Evolutionary conservation across 345 rosid species (phyloP).

Genomic region (Linum lewisii): DNA sequence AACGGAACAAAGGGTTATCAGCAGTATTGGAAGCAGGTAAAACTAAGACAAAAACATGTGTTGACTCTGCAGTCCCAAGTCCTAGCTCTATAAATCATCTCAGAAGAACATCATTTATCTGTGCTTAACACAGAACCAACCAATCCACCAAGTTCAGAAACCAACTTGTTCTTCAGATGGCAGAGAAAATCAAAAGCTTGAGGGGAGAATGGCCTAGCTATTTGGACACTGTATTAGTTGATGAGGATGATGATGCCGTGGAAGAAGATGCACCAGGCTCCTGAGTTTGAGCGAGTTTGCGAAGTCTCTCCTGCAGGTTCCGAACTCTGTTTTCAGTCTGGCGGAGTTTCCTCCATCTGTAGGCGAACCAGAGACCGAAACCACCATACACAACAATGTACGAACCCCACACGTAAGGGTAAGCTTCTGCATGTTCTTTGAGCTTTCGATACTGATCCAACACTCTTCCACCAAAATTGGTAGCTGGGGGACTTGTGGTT

Average conservation of each 20-base stretch:
- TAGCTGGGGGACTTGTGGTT: conserved; percentile 18
- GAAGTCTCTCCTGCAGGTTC: conserved; percentile 54
- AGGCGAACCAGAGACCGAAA: conserved; percentile 54
- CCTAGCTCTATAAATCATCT: no score
- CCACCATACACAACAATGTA: conserved; percentile 80
- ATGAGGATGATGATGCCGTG: conserved; percentile 32
- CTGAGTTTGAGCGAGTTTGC: conserved; percentile 46
- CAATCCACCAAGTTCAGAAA: background rate
- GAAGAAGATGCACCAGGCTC: conserved; percentile 27
- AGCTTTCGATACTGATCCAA: conserved; percentile 46
- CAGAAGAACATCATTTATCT: no score
- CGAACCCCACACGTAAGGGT: conserved; percentile 90
- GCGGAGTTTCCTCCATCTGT: conserved; percentile 81
- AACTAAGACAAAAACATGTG: no score
- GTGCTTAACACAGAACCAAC: no score
- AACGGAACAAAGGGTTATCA: no score
- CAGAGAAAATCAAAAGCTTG: no score
- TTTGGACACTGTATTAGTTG: no score
- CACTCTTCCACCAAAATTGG: conserved; percentile 30
- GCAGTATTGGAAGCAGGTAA: no score
- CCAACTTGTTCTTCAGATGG: no score
- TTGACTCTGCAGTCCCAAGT: no score
- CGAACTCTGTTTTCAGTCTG: conserved; percentile 84
- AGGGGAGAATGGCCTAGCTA: no score
- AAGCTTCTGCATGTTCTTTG: conserved; percentile 70